A percentile compares a stretch with the other conserved stretches of the same genome.
These are phyloP conservation scores for Orbilia brochopaga DNA, from an alignment of 2,329 filamentous ascomycete genomes.

Conservation along the genomic window DNA sequence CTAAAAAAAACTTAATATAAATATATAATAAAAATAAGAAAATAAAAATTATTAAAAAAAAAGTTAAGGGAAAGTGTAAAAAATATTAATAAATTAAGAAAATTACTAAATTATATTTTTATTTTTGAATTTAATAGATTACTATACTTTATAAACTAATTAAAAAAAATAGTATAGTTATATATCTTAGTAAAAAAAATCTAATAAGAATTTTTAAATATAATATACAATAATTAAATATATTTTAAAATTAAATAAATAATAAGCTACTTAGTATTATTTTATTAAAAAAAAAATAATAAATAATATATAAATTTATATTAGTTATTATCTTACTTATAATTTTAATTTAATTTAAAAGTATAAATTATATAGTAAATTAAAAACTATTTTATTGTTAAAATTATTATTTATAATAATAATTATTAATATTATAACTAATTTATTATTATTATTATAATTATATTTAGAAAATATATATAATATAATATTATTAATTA, in stretches of 20 bases:
- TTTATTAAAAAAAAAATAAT: slow-evolving; percentile 1
- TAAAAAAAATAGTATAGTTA: slow-evolving; percentile 6
- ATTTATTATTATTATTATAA: slow-evolving; percentile 7
- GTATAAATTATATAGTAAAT: neutral
- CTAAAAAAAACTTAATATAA: neutral
- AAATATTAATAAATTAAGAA: neutral
- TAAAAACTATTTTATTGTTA: neutral
- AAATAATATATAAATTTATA: neutral
- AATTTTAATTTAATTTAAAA: neutral
- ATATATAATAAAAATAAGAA: neutral
- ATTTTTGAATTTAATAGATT: neutral
- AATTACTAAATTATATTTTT: neutral
- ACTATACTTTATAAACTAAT: slow-evolving; percentile 13
- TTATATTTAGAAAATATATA: neutral
- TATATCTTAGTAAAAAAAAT: slow-evolving; percentile 12
- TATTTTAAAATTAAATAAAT: neutral
- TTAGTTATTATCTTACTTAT: no score
- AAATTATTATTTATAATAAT: neutral
- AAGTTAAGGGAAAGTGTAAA: neutral
- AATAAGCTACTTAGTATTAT: neutral
- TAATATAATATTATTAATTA: neutral
- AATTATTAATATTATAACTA: neutral
- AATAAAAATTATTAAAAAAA: neutral
- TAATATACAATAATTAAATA: slow-evolving; percentile 10
- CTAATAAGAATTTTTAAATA: neutral